phyloP scores from a whole-genome alignment of 73 alveolate species.

The Vitrella brassicaformis region DNA sequence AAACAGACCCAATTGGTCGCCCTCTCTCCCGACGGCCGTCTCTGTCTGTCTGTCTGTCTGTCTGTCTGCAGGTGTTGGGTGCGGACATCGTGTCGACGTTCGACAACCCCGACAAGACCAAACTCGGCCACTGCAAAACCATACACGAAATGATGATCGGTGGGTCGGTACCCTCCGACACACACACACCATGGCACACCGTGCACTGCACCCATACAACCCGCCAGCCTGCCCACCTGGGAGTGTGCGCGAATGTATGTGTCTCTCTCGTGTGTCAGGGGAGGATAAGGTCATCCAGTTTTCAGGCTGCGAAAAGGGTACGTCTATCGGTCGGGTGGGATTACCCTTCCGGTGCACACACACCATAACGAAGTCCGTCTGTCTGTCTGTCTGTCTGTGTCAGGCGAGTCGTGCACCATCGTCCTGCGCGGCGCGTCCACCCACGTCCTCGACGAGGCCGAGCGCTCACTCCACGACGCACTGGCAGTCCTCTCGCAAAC shows the following conservation, averaged over 20 bases:
- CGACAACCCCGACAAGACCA: slow-evolving; percentile 79
- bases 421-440: slow-evolving; percentile 83
- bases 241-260: too few relatives aligned
- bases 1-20: too few relatives aligned
- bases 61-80: too few relatives aligned
- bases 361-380: background rate
- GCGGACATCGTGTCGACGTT: slow-evolving; percentile 95
- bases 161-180: too few relatives aligned
- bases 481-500: slow-evolving; percentile 85
- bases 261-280: background rate
- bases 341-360: too few relatives aligned
- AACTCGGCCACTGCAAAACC: slow-evolving; percentile 77
- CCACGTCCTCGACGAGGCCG: slow-evolving; percentile 87
- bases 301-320: slow-evolving; percentile 85
- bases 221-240: too few relatives aligned
- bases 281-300: slow-evolving; percentile 94
- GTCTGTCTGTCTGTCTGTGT: background rate
- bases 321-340: too few relatives aligned
- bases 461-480: slow-evolving; percentile 93
- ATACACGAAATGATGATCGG: slow-evolving; percentile 96
- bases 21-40: too few relatives aligned
- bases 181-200: too few relatives aligned
- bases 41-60: too few relatives aligned
- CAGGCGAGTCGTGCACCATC: slow-evolving; percentile 87
- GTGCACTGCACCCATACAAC: too few relatives aligned